Conservation (phyloP, 805 yeast genomes). For the Lipomyces kockii region DNA sequence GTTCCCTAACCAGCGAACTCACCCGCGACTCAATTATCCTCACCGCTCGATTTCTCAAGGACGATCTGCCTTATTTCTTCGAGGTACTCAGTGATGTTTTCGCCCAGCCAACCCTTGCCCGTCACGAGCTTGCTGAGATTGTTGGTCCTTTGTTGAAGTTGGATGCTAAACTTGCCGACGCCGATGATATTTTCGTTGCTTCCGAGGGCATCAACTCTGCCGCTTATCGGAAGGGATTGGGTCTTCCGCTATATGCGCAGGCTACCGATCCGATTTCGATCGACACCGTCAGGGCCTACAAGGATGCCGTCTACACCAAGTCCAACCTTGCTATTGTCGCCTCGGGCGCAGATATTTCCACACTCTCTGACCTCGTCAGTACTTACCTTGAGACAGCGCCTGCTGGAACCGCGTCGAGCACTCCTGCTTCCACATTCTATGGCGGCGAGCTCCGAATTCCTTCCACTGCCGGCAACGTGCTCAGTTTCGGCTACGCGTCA, state of each 20-base stretch:
- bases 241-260: slow-evolving; percentile 78
- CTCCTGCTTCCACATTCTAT: slow-evolving; percentile 53
- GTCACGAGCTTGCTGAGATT: slow-evolving; percentile 78
- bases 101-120: slow-evolving; percentile 36
- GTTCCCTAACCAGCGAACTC: slow-evolving; percentile 67
- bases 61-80: slow-evolving; percentile 89
- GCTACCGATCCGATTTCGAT: slow-evolving; percentile 60
- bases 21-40: slow-evolving; percentile 85
- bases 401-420: slow-evolving; percentile 56
- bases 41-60: slow-evolving; percentile 79
- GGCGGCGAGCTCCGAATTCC: slow-evolving; percentile 67
- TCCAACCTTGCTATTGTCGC: slow-evolving; percentile 74
- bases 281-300: slow-evolving; percentile 70
- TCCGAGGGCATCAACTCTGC: slow-evolving; percentile 77
- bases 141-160: slow-evolving; percentile 77
- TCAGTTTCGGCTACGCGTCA: slow-evolving; percentile 82
- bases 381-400: slow-evolving; percentile 62
- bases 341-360: slow-evolving; percentile 72
- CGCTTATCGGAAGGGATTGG: slow-evolving; percentile 86
- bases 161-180: slow-evolving; percentile 60
- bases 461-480: slow-evolving; percentile 69
- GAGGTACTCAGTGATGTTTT: slow-evolving; percentile 76
- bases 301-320: slow-evolving; percentile 68
- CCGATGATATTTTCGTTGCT: slow-evolving; percentile 62
- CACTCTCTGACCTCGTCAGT: slow-evolving; percentile 67